Conservation (phyloP, 2,329 filamentous ascomycete genomes). For the Lasiodiplodia sp. region DNA sequence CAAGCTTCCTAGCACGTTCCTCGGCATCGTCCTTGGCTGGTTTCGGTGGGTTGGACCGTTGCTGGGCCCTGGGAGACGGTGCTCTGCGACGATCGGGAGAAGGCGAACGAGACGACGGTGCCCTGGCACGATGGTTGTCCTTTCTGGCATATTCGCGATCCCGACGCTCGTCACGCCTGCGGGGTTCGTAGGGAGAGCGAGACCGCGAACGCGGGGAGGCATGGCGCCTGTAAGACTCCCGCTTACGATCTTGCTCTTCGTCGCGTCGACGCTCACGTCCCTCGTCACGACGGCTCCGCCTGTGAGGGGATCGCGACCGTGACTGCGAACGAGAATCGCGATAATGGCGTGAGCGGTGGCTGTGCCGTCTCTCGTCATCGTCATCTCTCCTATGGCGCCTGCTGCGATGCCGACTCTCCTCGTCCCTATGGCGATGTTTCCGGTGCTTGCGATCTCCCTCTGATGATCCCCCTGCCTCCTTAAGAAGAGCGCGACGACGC, state of each 20-base stretch:
- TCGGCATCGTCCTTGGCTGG: conserved; percentile 40
- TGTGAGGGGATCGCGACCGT: conserved; percentile 20
- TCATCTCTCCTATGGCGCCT: conserved; percentile 20
- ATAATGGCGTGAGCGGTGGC: conserved; percentile 26
- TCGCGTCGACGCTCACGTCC: conserved; percentile 32
- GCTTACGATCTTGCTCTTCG: conserved; percentile 9
- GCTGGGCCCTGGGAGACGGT: not conserved
- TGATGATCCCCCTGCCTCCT: conserved; percentile 35
- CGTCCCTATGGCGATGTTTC: conserved; percentile 40
- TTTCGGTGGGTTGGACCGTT: conserved; percentile 16
- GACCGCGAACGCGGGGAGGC: conserved; percentile 6
- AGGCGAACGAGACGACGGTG: conserved; percentile 33
- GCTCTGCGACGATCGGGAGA: conserved; percentile 35
- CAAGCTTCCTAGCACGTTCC: conserved; percentile 47
- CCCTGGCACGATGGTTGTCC: conserved; percentile 35
- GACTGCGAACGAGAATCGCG: conserved; percentile 18
- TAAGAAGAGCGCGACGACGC: conserved; percentile 70
- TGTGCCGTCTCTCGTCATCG: conserved; percentile 20
- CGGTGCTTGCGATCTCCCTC: conserved; percentile 33
- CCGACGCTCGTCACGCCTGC: conserved; percentile 40
- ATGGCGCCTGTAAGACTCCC: conserved; percentile 8
- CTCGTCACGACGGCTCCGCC: conserved; percentile 44
- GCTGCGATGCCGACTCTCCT: conserved; percentile 28
- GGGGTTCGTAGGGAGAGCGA: conserved; percentile 33
- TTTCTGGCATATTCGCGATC: conserved; percentile 37